phyloP scores from a whole-genome alignment of 805 yeast species.

The Zygosaccharomyces pseudorouxii region DNA sequence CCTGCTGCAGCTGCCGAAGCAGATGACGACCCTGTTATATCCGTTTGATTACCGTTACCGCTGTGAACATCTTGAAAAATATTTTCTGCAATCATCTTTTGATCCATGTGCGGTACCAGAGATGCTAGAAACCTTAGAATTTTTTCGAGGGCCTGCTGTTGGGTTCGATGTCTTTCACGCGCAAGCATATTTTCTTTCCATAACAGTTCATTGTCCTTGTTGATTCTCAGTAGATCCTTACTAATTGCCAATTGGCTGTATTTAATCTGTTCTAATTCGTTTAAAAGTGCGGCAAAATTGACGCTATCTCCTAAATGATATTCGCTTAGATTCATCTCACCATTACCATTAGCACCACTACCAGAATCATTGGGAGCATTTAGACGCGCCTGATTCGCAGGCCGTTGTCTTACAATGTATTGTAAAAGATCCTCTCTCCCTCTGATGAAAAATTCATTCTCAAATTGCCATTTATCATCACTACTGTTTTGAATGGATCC shows the following conservation, averaged over 20 bases:
- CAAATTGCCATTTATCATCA: conserved; percentile 88
- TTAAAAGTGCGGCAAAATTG: conserved; percentile 39
- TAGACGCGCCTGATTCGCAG: conserved; percentile 10
- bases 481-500: conserved; percentile 57
- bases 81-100: conserved; percentile 29
- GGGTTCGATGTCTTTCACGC: conserved; percentile 79
- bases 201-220: conserved; percentile 80
- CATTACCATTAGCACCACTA: conserved; percentile 7
- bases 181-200: conserved; percentile 88
- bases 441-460: conserved; percentile 69
- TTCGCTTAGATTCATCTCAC: conserved; percentile 17
- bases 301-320: conserved; percentile 9
- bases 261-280: conserved; percentile 72
- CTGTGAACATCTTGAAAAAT: conserved; percentile 10
- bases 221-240: conserved; percentile 76
- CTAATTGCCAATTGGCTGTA: conserved; percentile 74
- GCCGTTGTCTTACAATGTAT: conserved; percentile 72
- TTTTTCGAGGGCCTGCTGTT: conserved; percentile 82
- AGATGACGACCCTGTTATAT: background rate
- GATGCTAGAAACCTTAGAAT: conserved; percentile 84
- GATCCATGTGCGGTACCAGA: conserved; percentile 38
- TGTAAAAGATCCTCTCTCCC: conserved; percentile 83
- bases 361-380: background rate
- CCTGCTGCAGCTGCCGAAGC: background rate
- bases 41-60: background rate